Base-by-base conservation (phyloP, 768 basidiomycete species). In the Boletus sp. region DNA sequence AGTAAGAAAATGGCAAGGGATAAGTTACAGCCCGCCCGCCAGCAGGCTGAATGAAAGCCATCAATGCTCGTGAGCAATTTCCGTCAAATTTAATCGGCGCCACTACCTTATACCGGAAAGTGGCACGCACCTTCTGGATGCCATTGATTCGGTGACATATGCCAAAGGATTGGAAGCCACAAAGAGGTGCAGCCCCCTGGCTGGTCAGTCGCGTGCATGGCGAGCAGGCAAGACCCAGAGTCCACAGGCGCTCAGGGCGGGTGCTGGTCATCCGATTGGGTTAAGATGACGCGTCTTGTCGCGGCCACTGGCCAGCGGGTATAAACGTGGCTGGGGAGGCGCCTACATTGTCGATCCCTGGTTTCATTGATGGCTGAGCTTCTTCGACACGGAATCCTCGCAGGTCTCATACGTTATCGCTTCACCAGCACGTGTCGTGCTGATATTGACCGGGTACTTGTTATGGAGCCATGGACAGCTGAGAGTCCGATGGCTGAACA, bases 51-150 rank as follows among this genome's bases (percentile, higher is more conserved):
- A 53, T 43, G 57, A 56, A 66, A 21, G 40, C 46, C 50, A 47
- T 57, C 53, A 58, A 33, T 25, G 47, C 13, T 51, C 30, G 38
- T 32, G 48, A 52, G 53, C 59, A 66, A 66, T 66, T 58, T 66
- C 66, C 66, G 65, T 53, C 25, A 42, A 38, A 63, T 60, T 57
- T 47, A 53, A 56, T 59, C 64, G 63, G 61, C 63, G 66, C 54
- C 59, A 59, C 32, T 39, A 48, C 25, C 40, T 51, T 55, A 55
- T 50, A 55, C 34, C 46, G 38, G 51, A 56, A 49, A 34, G 44
- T 41, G 39, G 47, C 30, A 35, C 34, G 44, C 51, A 52, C 48
- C 38, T 47, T 57, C 51, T 38, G 51, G 30, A 54, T 57, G 47
- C 44, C 27, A 38, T 44, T 23, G 40, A 35, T 9, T 25, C 25